Base-by-base conservation (phyloP, 345 rosid species). In the Hibiscus syriacus region DNA sequence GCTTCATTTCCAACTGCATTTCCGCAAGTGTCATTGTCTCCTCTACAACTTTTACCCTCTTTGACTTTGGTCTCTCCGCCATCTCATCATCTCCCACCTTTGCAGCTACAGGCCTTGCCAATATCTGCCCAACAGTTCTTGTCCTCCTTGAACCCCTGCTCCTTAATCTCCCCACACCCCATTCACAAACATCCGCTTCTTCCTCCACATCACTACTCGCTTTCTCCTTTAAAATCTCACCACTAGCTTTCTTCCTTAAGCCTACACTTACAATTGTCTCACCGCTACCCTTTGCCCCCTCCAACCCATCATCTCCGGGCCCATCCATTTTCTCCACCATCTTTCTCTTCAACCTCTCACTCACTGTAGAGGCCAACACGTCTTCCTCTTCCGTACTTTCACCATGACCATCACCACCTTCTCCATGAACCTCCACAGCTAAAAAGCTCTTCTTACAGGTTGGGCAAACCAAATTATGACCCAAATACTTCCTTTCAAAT, bases 11-110 rank as follows among this genome's bases (percentile, higher is more conserved):
- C 48, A 74, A 67, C 75, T 82, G 85, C 92, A 93, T 83, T 79
- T 87, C 84, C 0, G 92, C 93, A 70, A 92, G 74, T 13, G 97
- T 93, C 90, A 88, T 83, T 73, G 52, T 80, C 69, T 84, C 96
- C 29, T 87, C 96, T 32, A 5, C 80, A 69, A 71, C 45, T 57
- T 71, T 64, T 26, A 27, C 63, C 65, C n/a, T 74, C 79, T 76
- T 83, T 36, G 29, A 54, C 70, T 56, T 62, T 50, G 39, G 41
- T 39, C 43, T 61, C 25, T 71, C 61, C 60, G 61, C 39, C n/a
- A 11, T 54, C 55, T 68, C 67, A 11, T 4, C 43, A 58, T 54
- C 48, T 54, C 64, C 72, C 55, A 56, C 74, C 54, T 12, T 72
- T 70, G 66, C 59, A 3, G 73, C 68, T 29, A 55, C 73, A 5